A percentile compares a stretch with the other conserved stretches of the same genome.
Conservation (phyloP, 148 eudicot species). For the Beta vulgaris region DNA sequence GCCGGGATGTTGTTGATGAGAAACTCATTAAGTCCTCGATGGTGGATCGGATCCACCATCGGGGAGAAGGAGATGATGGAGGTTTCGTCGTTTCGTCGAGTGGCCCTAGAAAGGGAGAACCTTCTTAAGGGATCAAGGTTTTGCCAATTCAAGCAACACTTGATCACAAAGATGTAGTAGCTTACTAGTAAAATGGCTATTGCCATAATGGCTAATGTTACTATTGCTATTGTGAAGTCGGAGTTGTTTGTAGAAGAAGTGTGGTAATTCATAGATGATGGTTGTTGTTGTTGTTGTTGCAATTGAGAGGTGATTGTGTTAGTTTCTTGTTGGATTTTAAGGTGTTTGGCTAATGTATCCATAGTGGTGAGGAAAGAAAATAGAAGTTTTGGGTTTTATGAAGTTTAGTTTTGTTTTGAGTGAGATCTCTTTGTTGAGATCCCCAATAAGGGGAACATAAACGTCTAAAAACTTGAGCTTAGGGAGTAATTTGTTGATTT, state of each 20-base stretch:
- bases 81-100: constrained; percentile 23
- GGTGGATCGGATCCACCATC: constrained; percentile 22
- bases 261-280: constrained; percentile 27
- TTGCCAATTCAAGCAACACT: constrained; percentile 67
- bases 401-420: constrained; percentile 12
- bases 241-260: constrained; percentile 43
- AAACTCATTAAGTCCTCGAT: constrained; percentile 62
- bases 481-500: not conserved
- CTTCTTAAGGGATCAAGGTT: constrained; percentile 51
- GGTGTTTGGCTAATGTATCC: constrained; percentile 19
- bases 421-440: constrained; percentile 27
- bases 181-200: constrained; percentile 52
- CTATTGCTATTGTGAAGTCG: constrained; percentile 61
- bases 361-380: constrained; percentile 6
- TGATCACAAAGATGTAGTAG: constrained; percentile 67
- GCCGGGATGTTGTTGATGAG: constrained; percentile 68
- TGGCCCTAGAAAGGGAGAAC: constrained; percentile 33
- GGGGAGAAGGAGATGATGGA: constrained; percentile 51
- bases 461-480: not conserved
- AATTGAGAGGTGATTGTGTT: constrained; percentile 3
- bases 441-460: constrained; percentile 14
- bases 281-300: constrained; percentile 6
- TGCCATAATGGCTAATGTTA: constrained; percentile 51
- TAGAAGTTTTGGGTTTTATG: constrained; percentile 1
- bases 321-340: constrained; percentile 15